phyloP scores from a whole-genome alignment of 495 filamentous ascomycete species.

The Aspergillus bridgeri region DNA sequence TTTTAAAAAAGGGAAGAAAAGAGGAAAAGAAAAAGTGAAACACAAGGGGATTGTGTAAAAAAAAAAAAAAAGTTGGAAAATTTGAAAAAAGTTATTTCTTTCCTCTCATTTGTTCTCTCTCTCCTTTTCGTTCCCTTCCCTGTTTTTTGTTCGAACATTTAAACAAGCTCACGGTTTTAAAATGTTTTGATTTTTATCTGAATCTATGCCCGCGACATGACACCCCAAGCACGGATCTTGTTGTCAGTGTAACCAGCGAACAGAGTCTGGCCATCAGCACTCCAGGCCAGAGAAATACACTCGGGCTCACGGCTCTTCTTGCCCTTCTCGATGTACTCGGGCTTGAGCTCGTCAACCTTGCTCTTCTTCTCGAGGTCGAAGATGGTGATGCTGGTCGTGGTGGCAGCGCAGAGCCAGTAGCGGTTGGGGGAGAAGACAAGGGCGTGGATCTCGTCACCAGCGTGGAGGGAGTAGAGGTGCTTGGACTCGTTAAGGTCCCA shows the following conservation, averaged over 20 bases:
- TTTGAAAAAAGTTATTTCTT: constrained; percentile 17
- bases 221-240: constrained; percentile 98
- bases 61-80: constrained; percentile 17
- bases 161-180: constrained; percentile 1
- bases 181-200: constrained; percentile 31
- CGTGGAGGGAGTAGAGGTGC: constrained; percentile 99
- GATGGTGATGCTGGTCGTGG: constrained; percentile 96
- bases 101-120: constrained; percentile 10
- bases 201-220: constrained; percentile 68
- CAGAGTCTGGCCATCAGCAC: constrained; percentile 95
- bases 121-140: constrained; percentile 16
- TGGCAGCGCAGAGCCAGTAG: constrained; percentile 99
- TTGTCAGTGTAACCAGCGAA: constrained; percentile 99
- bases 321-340: constrained; percentile 91
- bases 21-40: constrained; percentile 5
- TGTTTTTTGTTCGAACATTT: constrained; percentile 24
- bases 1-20: constrained; percentile 12
- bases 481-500: constrained; percentile 99
- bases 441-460: constrained; percentile 99
- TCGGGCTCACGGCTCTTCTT: constrained; percentile 99
- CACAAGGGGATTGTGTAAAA: not conserved
- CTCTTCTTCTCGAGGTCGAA: constrained; percentile 99
- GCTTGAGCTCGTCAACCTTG: constrained; percentile 99
- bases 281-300: constrained; percentile 96
- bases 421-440: constrained; percentile 99